Conservation (phyloP, 2,329 filamentous ascomycete genomes). For the Diplodia intermedia region DNA sequence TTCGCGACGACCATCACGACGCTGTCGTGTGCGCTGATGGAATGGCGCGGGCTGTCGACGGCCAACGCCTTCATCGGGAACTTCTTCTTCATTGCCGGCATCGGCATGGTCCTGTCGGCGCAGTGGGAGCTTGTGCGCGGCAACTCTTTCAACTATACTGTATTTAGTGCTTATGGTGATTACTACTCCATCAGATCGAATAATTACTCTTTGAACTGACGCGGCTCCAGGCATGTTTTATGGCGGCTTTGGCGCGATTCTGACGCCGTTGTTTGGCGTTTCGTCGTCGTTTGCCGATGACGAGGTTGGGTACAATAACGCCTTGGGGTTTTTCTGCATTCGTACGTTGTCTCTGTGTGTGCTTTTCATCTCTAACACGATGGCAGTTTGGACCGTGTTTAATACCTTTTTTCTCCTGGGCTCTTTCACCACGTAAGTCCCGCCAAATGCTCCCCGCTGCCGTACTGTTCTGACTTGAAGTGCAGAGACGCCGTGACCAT, state of each 20-base stretch:
- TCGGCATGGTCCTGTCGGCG: slow-evolving; percentile 61
- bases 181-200: neutral
- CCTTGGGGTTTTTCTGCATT: slow-evolving; percentile 58
- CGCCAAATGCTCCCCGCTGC: too few relatives aligned
- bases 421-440: slow-evolving; percentile 50
- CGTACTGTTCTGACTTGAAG: too few relatives aligned
- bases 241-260: slow-evolving; percentile 56
- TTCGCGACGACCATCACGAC: slow-evolving; percentile 64
- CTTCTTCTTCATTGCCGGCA: slow-evolving; percentile 52
- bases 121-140: slow-evolving; percentile 63
- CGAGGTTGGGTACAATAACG: slow-evolving; percentile 55
- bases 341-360: slow-evolving; percentile 38
- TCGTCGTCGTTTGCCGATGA: slow-evolving; percentile 53
- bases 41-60: slow-evolving; percentile 59
- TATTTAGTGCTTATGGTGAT: slow-evolving; percentile 61
- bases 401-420: slow-evolving; percentile 57
- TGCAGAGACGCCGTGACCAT: slow-evolving; percentile 48
- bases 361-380: slow-evolving; percentile 33
- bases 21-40: slow-evolving; percentile 61
- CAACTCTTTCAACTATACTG: slow-evolving; percentile 62
- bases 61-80: slow-evolving; percentile 35
- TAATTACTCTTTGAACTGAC: neutral
- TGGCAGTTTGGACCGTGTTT: slow-evolving; percentile 55
- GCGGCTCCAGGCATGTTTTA: slow-evolving; percentile 54
- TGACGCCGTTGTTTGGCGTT: slow-evolving; percentile 57